A percentile compares a stretch with the other conserved stretches of the same genome.
phyloP scores from a whole-genome alignment of 1,284 basidiomycete species.

The Cryptococcus hybrid region DNA sequence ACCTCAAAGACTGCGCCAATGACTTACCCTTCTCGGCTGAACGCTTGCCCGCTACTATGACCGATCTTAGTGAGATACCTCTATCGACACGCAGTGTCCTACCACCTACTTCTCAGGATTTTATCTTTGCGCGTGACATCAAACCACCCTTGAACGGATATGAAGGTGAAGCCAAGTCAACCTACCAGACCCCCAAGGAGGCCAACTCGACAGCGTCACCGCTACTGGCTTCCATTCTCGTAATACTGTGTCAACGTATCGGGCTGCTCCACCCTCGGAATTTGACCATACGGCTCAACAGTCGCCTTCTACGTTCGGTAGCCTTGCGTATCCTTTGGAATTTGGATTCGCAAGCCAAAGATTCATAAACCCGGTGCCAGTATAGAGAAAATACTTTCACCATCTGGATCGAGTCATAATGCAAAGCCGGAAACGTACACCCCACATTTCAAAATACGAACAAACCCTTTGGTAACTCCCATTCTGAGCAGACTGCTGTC shows the following conservation, averaged over 20 bases:
- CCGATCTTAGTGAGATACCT: slow-evolving; percentile 12
- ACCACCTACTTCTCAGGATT: slow-evolving; percentile 29
- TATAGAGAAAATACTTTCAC: slow-evolving; percentile 9
- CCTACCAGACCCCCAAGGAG: slow-evolving; percentile 3
- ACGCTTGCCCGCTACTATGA: background rate
- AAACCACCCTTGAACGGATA: slow-evolving; percentile 22
- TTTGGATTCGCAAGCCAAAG: background rate
- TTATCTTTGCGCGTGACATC: slow-evolving; percentile 38
- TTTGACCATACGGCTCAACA: slow-evolving; percentile 4
- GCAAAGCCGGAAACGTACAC: slow-evolving; percentile 1
- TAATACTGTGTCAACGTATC: slow-evolving; percentile 1
- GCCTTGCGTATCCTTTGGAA: background rate
- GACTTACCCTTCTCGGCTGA: background rate
- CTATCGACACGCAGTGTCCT: slow-evolving; percentile 27
- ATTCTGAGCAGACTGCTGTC: background rate
- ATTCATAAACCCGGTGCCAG: background rate
- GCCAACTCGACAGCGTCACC: background rate
- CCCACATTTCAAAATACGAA: slow-evolving; percentile 1
- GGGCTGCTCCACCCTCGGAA: background rate
- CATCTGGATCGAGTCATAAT: slow-evolving; percentile 6
- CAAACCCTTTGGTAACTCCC: background rate
- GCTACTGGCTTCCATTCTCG: slow-evolving; percentile 6
- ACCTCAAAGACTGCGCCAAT: slow-evolving; percentile 26
- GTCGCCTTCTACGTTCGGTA: background rate
- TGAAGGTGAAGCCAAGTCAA: slow-evolving; percentile 1